A percentile compares a stretch with the other conserved stretches of the same genome.
These are phyloP conservation scores for Hanseniaspora lachancei DNA, from an alignment of 805 yeast genomes.

Conservation along the genomic window DNA sequence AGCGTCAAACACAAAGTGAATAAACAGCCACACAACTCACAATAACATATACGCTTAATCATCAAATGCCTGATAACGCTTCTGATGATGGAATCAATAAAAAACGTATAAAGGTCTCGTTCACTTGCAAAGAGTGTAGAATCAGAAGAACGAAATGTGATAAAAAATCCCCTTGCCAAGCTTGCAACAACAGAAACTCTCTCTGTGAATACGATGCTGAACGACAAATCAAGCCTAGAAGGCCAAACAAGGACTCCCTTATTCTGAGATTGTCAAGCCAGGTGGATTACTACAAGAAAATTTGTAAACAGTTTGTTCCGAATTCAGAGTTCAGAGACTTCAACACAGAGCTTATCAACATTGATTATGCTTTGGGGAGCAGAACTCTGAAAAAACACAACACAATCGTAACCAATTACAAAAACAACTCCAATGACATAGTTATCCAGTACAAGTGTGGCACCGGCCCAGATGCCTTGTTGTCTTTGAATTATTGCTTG, in stretches of 20 bases:
- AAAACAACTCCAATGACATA: not conserved
- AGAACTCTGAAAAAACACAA: constrained; percentile 3
- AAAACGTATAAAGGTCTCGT: constrained; percentile 24
- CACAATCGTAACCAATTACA: not conserved
- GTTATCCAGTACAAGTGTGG: not conserved
- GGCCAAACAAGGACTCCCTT: constrained; percentile 23
- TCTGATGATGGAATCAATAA: constrained; percentile 10
- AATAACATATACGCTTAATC: too few relatives aligned
- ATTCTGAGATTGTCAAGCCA: constrained; percentile 23
- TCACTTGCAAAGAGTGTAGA: constrained; percentile 26
- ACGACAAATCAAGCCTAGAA: constrained; percentile 24
- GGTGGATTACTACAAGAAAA: constrained; percentile 24
- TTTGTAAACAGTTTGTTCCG: constrained; percentile 15
- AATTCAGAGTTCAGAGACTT: not conserved
- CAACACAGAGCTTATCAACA: not conserved
- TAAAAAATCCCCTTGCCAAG: constrained; percentile 25
- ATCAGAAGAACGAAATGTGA: constrained; percentile 26
- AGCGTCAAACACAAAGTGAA: too few relatives aligned
- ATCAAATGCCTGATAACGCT: not conserved
- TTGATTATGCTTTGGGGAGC: constrained; percentile 2
- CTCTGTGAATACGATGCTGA: constrained; percentile 25
- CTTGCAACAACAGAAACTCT: constrained; percentile 22
- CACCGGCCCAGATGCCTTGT: too few relatives aligned
- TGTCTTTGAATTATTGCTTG: not conserved
- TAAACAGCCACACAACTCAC: too few relatives aligned